Conservation (phyloP, 805 yeast species). For the Candida piceae region DNA sequence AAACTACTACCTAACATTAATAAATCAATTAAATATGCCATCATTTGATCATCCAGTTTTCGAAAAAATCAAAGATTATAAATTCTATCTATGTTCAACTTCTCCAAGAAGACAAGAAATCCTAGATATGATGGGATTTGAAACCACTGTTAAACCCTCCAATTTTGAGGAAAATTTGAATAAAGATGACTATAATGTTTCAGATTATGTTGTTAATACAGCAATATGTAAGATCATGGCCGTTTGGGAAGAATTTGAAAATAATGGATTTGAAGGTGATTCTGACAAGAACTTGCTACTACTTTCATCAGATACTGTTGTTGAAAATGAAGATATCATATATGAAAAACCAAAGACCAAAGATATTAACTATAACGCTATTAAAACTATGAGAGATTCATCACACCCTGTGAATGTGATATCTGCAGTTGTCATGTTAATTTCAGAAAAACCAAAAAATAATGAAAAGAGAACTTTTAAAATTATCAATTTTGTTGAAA, state of each 20-base stretch:
- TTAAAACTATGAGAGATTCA: conserved; percentile 43
- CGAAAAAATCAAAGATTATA: conserved; percentile 16
- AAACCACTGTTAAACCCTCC: conserved; percentile 49
- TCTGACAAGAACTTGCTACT: conserved; percentile 31
- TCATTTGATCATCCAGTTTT: conserved; percentile 31
- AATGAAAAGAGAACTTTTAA: conserved; percentile 12
- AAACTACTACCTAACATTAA: no score
- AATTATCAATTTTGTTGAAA: conserved; percentile 18
- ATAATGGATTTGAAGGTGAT: no score
- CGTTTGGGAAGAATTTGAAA: conserved; percentile 43
- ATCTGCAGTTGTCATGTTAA: conserved; percentile 49
- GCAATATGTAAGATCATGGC: conserved; percentile 61
- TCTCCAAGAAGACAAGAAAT: conserved; percentile 80
- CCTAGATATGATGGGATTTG: conserved; percentile 52
- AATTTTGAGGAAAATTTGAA: conserved; percentile 72
- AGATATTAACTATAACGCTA: conserved; percentile 44
- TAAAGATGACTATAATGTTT: conserved; percentile 44
- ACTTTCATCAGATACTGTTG: conserved; percentile 77
- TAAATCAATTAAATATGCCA: conserved; percentile 8
- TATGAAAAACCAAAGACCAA: conserved; percentile 75
- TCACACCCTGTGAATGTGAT: conserved; percentile 41
- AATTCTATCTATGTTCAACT: conserved; percentile 69
- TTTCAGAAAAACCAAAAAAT: conserved; percentile 9
- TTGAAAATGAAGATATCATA: conserved; percentile 50
- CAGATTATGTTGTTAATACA: conserved; percentile 66